These are phyloP conservation scores for Ailanthus altissimus DNA, from an alignment of 345 rosid species.

Conservation along the genomic window DNA sequence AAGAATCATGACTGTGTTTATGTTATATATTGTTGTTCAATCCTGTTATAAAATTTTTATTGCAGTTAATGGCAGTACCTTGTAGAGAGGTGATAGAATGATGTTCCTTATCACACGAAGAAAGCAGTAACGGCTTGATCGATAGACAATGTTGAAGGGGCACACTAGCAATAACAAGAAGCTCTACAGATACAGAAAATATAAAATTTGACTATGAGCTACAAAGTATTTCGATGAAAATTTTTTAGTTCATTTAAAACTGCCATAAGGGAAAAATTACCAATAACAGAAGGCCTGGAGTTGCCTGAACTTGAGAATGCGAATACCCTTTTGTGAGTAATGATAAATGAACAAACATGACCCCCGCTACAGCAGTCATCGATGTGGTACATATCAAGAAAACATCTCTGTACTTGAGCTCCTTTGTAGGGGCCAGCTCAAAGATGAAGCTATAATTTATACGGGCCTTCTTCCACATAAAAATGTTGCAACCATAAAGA, in stretches of 20 bases:
- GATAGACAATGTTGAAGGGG: slow-evolving; percentile 79
- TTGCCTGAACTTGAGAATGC: slow-evolving; percentile 74
- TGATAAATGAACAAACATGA: slow-evolving; percentile 79
- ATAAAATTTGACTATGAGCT: background rate
- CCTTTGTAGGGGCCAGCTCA: slow-evolving; percentile 76
- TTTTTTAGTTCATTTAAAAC: background rate
- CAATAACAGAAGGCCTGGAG: slow-evolving; percentile 78
- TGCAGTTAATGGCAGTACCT: slow-evolving; percentile 39
- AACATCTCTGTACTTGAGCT: slow-evolving; percentile 86
- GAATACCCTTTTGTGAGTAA: slow-evolving; percentile 77
- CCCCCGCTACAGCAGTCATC: slow-evolving; percentile 75
- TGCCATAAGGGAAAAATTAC: slow-evolving; percentile 39
- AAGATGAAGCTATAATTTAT: slow-evolving; percentile 93
- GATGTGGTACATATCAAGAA: slow-evolving; percentile 81
- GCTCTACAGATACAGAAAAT: slow-evolving; percentile 39
- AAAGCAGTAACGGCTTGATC: slow-evolving; percentile 71
- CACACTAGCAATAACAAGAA: slow-evolving; percentile 63
- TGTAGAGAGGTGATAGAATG: slow-evolving; percentile 82
- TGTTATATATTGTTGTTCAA: background rate
- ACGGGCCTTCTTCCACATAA: slow-evolving; percentile 87
- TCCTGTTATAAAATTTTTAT: background rate
- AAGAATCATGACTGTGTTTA: background rate
- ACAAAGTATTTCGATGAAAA: background rate
- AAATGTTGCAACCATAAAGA: slow-evolving; percentile 93
- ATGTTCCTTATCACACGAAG: slow-evolving; percentile 75